Conservation (phyloP, 352 stramenopile species). For the Phytophthora foliorum region DNA sequence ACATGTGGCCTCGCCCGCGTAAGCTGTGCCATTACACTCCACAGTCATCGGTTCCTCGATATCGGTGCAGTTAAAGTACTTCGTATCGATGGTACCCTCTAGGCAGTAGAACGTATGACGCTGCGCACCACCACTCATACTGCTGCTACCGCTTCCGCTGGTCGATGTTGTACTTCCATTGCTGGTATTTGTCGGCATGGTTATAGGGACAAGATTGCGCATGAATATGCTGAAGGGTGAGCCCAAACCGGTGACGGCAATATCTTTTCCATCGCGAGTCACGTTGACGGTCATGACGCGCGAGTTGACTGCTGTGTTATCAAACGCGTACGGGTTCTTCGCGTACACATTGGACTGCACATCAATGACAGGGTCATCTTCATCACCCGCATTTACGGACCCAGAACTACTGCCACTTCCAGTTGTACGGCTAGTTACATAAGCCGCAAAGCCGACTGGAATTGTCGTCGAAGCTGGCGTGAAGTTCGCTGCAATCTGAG, state of each 20-base stretch:
- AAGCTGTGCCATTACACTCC: conserved; percentile 64
- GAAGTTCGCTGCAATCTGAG: conserved; percentile 63
- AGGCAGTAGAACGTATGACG: conserved; percentile 56
- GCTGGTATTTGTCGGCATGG: conserved; percentile 9
- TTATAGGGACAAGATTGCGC: conserved; percentile 55
- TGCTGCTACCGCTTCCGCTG: conserved; percentile 19
- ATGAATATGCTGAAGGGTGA: conserved; percentile 64
- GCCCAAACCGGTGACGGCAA: conserved; percentile 45
- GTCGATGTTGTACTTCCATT: conserved; percentile 10
- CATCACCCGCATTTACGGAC: neutral
- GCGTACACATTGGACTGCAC: conserved; percentile 72
- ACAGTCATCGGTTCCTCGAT: conserved; percentile 48
- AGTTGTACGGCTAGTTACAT: conserved; percentile 15
- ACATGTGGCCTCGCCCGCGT: conserved; percentile 60
- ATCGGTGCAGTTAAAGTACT: conserved; percentile 65
- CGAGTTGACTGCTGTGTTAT: conserved; percentile 58
- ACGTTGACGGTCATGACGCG: conserved; percentile 73
- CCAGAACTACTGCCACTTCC: conserved; percentile 9
- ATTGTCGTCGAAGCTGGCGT: conserved; percentile 59
- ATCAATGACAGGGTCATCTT: conserved; percentile 58
- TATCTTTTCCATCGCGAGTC: conserved; percentile 39
- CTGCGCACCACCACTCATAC: conserved; percentile 21
- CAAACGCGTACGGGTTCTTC: conserved; percentile 75
- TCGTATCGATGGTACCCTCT: conserved; percentile 56
- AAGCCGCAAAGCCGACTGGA: conserved; percentile 58